These are phyloP conservation scores for Candolleomyces aberdarensis DNA, from an alignment of 768 basidiomycete genomes.

Conservation along the genomic window DNA sequence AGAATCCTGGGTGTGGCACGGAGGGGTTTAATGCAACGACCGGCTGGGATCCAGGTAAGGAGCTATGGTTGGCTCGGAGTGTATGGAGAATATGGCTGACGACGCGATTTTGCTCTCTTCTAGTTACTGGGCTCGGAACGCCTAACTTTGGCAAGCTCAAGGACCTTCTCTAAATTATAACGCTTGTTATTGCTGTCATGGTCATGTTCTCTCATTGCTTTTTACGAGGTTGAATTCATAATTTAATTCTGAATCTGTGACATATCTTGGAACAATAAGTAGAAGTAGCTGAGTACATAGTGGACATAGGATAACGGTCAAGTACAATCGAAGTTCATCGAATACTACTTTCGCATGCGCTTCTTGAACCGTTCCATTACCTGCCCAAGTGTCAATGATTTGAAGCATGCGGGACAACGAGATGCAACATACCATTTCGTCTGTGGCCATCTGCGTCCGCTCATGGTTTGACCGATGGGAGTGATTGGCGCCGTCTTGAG, in stretches of 20 bases:
- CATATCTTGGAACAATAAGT: too few relatives aligned
- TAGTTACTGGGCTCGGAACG: slow-evolving; percentile 53
- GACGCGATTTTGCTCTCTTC: neutral
- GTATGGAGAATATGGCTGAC: neutral
- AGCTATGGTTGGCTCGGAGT: neutral
- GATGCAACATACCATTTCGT: slow-evolving; percentile 66
- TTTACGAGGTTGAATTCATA: too few relatives aligned
- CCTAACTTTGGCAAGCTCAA: slow-evolving; percentile 51
- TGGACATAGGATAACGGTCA: too few relatives aligned
- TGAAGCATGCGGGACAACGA: neutral
- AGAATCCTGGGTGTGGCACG: slow-evolving; percentile 60
- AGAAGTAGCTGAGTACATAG: too few relatives aligned
- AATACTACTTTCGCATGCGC: slow-evolving; percentile 70
- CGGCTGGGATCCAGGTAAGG: slow-evolving; percentile 61
- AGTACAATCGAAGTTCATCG: too few relatives aligned
- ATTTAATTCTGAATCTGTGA: too few relatives aligned
- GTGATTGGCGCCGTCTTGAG: slow-evolving; percentile 48
- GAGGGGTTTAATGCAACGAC: slow-evolving; percentile 56
- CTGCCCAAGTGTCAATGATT: slow-evolving; percentile 28
- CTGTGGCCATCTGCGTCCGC: slow-evolving; percentile 81
- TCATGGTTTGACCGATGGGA: slow-evolving; percentile 42
- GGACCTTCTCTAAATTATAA: slow-evolving; percentile 9
- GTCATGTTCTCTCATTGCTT: too few relatives aligned
- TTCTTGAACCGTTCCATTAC: slow-evolving; percentile 99
- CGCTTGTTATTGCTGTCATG: neutral